Base-by-base conservation (phyloP, 2,329 filamentous ascomycete genomes). In the Annulohypoxylon truncatum region DNA sequence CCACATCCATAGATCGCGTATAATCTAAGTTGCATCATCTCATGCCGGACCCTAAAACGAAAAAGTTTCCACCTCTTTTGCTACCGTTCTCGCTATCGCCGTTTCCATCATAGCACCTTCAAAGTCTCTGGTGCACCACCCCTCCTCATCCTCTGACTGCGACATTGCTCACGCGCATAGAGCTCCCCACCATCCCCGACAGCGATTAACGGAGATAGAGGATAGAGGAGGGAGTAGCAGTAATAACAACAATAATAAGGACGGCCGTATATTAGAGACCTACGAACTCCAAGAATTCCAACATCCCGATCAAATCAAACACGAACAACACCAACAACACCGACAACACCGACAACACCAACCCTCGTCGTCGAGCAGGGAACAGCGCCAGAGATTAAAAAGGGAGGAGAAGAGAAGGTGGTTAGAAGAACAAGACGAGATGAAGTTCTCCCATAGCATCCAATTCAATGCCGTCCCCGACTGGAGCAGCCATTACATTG, bases 401-500 rank as follows among this genome's bases (percentile, higher is more conserved):
- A 82, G 84, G 75, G 80, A 81, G 71, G 83, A 85, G 78, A 94
- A 94, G 83, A 86, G 88, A 78, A 83, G 83, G 76, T 87, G 87
- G 85, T 89, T 94, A 74, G 87, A 92, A 73, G 84, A 90, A 73
- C 87, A 85, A 71, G 90, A 92, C 89, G 92, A 93, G 77, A 99
- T 99, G 96, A 98, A 98, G 90, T 99, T 99, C 85, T 98, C 95
- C 15, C 96, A 99, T 80, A 98, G 95, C 81, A 91, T 99, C 74
- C 96, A 99, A 84, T 99, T 99, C 83, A 99, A 99, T 83, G 94
- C 96, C 69, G 96, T 99, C 74, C 96, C 96, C n/a, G 96, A 99
- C 81, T 99, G 96, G 96, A 97, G 93, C 83, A 94, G 90, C 75
- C 90, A 98, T 80, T 99, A 99, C 81, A 96, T 99, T 77, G 92